Base-by-base conservation (phyloP, 1,284 basidiomycete genomes). In the Ganoderma meredithae region DNA sequence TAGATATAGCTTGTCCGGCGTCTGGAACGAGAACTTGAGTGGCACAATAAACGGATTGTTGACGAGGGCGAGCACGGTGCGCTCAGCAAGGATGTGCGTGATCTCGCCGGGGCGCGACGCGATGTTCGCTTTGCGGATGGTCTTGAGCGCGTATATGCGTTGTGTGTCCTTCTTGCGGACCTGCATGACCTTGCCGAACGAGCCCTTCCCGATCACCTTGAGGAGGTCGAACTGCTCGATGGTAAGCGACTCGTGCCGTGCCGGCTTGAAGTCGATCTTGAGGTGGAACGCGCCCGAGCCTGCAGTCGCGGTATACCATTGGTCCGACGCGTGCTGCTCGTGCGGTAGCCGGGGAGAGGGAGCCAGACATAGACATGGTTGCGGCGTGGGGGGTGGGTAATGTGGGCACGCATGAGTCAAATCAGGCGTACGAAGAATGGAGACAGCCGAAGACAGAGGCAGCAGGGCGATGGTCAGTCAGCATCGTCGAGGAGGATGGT, bases 1-100 rank as follows among this genome's bases (percentile, higher is more conserved):
- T 63, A 99, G 84, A 80, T 99, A 99, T 13, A 99, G 86, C 82
- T 99, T 99, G 79, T 99, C 97, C 4, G 95, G 95, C 72, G 92
- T 96, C 82, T 99, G 97, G 87, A 99, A 99, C 9, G 95, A 97
- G 81, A 99, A 99, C 79, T 99, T 99, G 80, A 99, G 90, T 9
- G 97, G 98, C 0, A 99, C 97, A 80, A 99, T 98, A 83, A 99
- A 99, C 0, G 97, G 97, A 76, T 97, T 98, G 84, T 99, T 99
- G 73, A 99, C 97, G 71, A 98, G 88, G 0, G 97, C 97, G 56
- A 99, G 86, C 22, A 99, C 98, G 0, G 97, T 99, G 69, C 97
- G 88, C 83, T 99, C 97, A 0, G 98, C 98, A 25, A 99, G 87
- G 63, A 98, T 99, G 79, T 99, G 98, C 3, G 96, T 99, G 75